phyloP scores from a whole-genome alignment of 1,139 yeast species.

The Saccharomycopsis phalli region DNA sequence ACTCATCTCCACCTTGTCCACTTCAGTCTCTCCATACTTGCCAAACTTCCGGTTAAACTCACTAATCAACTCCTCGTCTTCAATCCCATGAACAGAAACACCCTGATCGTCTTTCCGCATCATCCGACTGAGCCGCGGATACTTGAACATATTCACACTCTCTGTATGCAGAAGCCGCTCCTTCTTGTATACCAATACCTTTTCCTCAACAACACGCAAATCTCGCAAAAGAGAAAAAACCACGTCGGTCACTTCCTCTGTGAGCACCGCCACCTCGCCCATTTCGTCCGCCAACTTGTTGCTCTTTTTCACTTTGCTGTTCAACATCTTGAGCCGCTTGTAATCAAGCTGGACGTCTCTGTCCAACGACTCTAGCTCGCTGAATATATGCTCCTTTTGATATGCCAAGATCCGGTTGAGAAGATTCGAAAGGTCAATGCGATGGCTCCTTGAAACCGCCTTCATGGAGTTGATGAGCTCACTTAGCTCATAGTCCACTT shows the following conservation, averaged over 20 bases:
- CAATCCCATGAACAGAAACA: background rate
- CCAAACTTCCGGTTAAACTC: conserved; percentile 1
- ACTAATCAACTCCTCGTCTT: background rate
- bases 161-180: conserved; percentile 10
- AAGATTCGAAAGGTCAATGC: conserved; percentile 16
- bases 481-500: conserved; percentile 11
- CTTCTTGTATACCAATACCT: conserved; percentile 8
- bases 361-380: conserved; percentile 8
- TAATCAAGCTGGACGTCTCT: conserved; percentile 5
- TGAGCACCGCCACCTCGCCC: conserved; percentile 1
- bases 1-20: too few relatives aligned
- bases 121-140: conserved; percentile 16
- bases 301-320: conserved; percentile 5
- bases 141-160: conserved; percentile 13
- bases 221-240: background rate
- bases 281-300: conserved; percentile 1
- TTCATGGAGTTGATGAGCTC: conserved; percentile 16
- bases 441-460: conserved; percentile 15
- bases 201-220: conserved; percentile 6
- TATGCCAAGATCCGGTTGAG: conserved; percentile 13
- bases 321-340: conserved; percentile 12
- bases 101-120: background rate
- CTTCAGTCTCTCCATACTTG: background rate
- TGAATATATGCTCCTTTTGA: conserved; percentile 14
- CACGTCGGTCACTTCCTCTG: background rate